Evolutionary conservation across 2,329 filamentous ascomycete genomes (phyloP), one percentile per base, ranked within the genome.

Genomic region (Epichloe sibirici): DNA sequence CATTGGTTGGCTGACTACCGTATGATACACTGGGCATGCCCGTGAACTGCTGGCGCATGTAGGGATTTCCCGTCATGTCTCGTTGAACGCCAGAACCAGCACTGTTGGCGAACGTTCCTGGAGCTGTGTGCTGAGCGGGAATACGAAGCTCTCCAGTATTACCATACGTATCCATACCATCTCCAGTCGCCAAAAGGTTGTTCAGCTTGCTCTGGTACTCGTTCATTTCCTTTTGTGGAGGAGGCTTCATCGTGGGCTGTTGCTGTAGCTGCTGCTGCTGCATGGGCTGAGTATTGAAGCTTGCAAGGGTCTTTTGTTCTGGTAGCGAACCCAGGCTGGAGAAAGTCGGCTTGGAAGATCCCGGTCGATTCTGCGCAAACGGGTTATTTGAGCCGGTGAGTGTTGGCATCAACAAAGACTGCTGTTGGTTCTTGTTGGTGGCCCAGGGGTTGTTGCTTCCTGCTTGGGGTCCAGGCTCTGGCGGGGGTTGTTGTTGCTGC

Each of bases 371-470:
- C n/a, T 84, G 78, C 12, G 93, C 91, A 64, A 98, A 98, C 2
- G 93, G 93, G 66, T 98, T 98, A 74, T 98, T 98, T 15, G 93
- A 97, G 47, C 93, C 93, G 3, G 93, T 98, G 3, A 88, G 85
- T 65, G 89, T 86, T 4, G 90, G 86, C 65, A 86, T 84, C 57
- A 96, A 71, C 2, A 83, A 70, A 49, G 82, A 74, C 45, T 71
- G 66, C 55, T 79, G 74, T 57, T 78, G 78, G 56, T 71, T 75
- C 57, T 75, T 76, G 60, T 74, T 78, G 31, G 77, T 78, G 25
- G 88, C 86, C 88, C 91, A 98, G 0, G 93, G 93, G 66, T 98
- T 98, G 72, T 97, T 94, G 68, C 82, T 94, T 38, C 90, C 90
- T 25, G 90, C 75, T 57, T 88, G 85, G 21, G 83, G 74, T 21